Conservation (phyloP, 306 rosid species). For the Vachellia collinsii region DNA sequence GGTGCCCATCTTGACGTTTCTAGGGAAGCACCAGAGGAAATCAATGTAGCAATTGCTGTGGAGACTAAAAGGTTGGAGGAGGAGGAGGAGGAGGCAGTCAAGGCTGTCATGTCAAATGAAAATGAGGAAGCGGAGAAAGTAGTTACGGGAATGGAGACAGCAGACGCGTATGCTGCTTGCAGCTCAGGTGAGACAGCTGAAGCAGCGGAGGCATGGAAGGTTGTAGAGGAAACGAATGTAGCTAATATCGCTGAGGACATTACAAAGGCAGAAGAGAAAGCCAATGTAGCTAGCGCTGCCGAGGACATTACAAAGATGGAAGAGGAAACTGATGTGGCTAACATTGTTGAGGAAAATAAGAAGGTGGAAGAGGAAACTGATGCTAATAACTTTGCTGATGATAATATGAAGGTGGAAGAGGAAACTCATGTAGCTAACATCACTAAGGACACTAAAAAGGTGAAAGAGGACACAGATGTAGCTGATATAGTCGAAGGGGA, state of each 20-base stretch:
- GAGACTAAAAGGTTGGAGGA: background rate
- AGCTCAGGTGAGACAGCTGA: background rate
- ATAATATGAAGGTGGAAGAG: background rate
- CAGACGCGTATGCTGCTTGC: background rate
- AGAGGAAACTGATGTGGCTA: background rate
- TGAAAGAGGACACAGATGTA: background rate
- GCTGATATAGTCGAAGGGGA: background rate
- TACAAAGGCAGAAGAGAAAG: background rate
- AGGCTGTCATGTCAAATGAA: background rate
- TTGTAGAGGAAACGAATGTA: conserved; percentile 16
- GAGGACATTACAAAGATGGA: background rate
- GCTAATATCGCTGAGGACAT: background rate
- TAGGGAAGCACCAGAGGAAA: conserved; percentile 10
- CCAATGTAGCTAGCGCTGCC: background rate
- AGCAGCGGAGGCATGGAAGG: conserved; percentile 30
- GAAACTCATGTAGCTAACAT: background rate
- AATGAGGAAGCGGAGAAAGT: background rate
- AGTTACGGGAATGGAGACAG: background rate
- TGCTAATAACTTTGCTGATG: conserved; percentile 44
- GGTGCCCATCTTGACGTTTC: background rate
- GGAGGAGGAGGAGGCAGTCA: background rate
- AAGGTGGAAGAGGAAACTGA: conserved; percentile 26
- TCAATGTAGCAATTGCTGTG: conserved; percentile 18
- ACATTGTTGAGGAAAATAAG: conserved; percentile 36
- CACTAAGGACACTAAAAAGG: background rate